Evolutionary conservation across 306 rosid genomes (phyloP).

Genomic region (Oemleria cerasiformis): DNA sequence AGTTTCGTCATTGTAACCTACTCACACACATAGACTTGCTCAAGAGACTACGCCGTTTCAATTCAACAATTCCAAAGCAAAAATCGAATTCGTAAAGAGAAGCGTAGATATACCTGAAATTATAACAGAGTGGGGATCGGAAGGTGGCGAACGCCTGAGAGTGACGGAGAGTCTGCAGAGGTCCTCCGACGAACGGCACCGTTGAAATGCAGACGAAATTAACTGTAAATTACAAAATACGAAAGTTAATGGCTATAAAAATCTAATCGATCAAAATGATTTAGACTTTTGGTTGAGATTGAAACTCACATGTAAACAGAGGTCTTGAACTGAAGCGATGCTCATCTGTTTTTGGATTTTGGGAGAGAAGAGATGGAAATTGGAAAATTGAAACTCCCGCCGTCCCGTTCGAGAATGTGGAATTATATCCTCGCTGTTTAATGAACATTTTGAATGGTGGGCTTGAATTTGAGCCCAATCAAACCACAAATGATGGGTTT

Average conservation of each 20-base stretch:
- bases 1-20: not conserved
- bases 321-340: slow-evolving; percentile 29
- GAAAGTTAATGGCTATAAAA: not conserved
- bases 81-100: not conserved
- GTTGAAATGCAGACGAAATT: slow-evolving; percentile 63
- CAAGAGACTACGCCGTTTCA: slow-evolving; percentile 15
- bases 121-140: slow-evolving; percentile 35
- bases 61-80: not conserved
- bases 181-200: slow-evolving; percentile 69
- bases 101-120: slow-evolving; percentile 47
- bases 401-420: not conserved
- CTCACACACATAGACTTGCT: not conserved
- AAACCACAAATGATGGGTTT: not conserved
- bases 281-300: not conserved
- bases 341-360: slow-evolving; percentile 24
- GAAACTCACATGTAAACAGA: slow-evolving; percentile 41
- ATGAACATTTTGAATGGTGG: not conserved
- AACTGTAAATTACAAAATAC: slow-evolving; percentile 36
- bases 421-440: not conserved
- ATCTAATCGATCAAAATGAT: not conserved
- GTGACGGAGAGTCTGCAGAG: slow-evolving; percentile 60
- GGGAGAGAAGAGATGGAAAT: not conserved
- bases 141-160: slow-evolving; percentile 50
- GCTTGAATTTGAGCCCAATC: not conserved
- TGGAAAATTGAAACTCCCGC: slow-evolving; percentile 21